Conservation (phyloP, 352 stramenopile genomes). For the Phytopythium helicoides region DNA sequence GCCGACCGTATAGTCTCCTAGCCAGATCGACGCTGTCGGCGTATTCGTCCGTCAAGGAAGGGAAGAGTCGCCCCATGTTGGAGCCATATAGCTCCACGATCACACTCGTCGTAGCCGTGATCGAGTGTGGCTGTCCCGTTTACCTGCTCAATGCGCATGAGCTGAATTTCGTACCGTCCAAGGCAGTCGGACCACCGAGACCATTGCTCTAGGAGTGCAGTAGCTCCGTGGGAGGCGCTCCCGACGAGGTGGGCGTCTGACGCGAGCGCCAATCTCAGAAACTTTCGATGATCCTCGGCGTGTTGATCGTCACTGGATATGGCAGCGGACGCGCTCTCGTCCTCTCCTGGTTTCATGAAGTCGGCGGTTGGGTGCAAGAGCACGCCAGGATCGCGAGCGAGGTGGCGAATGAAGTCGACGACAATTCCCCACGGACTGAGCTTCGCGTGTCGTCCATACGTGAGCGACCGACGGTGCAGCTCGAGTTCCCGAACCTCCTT, state of each 20-base stretch:
- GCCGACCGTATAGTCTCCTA: constrained; percentile 17
- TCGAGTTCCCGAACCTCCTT: constrained; percentile 34
- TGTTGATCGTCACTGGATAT: constrained; percentile 11
- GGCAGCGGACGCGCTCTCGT: constrained; percentile 10
- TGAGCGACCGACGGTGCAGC: constrained; percentile 21
- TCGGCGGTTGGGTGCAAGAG: not conserved
- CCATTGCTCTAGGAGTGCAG: constrained; percentile 28
- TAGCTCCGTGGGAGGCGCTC: constrained; percentile 11
- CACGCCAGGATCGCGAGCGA: constrained; percentile 16
- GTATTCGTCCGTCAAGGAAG: constrained; percentile 26
- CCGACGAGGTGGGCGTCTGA: constrained; percentile 15
- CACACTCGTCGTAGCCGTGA: constrained; percentile 18
- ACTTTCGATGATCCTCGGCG: constrained; percentile 34
- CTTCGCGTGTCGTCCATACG: constrained; percentile 14
- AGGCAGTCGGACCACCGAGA: constrained; percentile 23
- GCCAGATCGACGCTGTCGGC: constrained; percentile 22
- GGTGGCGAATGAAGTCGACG: constrained; percentile 33
- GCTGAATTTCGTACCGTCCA: constrained; percentile 29
- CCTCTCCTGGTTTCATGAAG: constrained; percentile 1
- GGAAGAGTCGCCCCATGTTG: constrained; percentile 27
- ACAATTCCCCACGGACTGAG: constrained; percentile 31
- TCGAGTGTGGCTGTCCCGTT: constrained; percentile 14
- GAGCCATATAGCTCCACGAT: constrained; percentile 30
- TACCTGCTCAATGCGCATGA: constrained; percentile 30
- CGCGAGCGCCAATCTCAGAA: constrained; percentile 31